Conservation (phyloP, 352 stramenopile species). For the Proteromonas lacertae region DNA sequence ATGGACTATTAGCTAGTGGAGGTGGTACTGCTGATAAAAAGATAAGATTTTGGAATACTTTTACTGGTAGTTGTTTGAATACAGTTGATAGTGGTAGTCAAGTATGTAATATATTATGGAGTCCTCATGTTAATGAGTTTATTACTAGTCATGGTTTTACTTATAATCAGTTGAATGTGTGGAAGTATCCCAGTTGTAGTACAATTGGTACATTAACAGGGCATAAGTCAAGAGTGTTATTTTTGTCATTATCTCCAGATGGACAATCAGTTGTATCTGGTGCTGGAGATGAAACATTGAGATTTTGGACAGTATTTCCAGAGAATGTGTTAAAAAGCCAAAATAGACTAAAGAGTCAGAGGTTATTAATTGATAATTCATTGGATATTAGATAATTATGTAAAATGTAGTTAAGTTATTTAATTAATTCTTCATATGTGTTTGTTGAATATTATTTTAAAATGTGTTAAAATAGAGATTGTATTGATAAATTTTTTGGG, state of each 20-base stretch:
- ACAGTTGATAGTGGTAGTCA: conserved; percentile 71
- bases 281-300: conserved; percentile 74
- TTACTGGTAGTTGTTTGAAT: conserved; percentile 40
- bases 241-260: conserved; percentile 77
- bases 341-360: too few species aligned
- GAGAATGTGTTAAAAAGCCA: too few species aligned
- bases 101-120: conserved; percentile 89
- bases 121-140: conserved; percentile 78
- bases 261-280: conserved; percentile 82
- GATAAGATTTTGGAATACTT: conserved; percentile 88
- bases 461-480: too few species aligned
- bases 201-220: conserved; percentile 78
- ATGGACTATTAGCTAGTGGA: conserved; percentile 63
- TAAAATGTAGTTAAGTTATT: too few species aligned
- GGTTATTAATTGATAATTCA: too few species aligned
- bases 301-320: conserved; percentile 88
- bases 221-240: conserved; percentile 50
- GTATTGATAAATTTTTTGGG: too few species aligned
- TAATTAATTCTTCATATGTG: too few species aligned
- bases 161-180: conserved; percentile 84
- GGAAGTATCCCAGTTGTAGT: conserved; percentile 74
- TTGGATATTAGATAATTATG: too few species aligned
- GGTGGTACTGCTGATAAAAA: conserved; percentile 73
- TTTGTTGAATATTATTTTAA: too few species aligned
- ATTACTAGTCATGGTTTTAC: conserved; percentile 92